Conservation (phyloP, 2,329 filamentous ascomycete genomes). For the Trichoderma polysporum region DNA sequence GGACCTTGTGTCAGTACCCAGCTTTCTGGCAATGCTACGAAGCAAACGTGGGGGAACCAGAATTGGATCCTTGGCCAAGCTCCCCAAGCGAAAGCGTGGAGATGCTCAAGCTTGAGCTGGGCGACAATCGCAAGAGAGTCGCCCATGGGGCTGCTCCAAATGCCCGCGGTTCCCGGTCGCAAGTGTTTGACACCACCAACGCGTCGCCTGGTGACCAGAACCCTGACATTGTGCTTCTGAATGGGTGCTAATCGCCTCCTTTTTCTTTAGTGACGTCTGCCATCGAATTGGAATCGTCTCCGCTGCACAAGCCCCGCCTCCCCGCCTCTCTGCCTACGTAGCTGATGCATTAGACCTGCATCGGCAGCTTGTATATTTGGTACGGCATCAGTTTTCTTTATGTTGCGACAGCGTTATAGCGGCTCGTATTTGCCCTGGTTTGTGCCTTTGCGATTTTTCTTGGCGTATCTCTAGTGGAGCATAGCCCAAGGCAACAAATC, state of each 20-base stretch:
- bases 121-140: not conserved
- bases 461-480: not conserved
- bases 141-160: not conserved
- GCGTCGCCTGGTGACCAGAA: constrained; percentile 4
- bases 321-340: constrained; percentile 18
- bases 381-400: not conserved
- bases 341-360: constrained; percentile 18
- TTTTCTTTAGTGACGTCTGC: constrained; percentile 14
- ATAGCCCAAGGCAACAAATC: not conserved
- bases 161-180: constrained; percentile 5
- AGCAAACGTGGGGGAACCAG: not conserved
- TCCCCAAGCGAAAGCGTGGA: not conserved
- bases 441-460: not conserved
- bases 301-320: constrained; percentile 19
- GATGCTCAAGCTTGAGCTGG: not conserved
- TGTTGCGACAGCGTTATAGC: not conserved
- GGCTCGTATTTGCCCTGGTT: constrained; percentile 1
- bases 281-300: constrained; percentile 21
- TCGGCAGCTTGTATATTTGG: constrained; percentile 13
- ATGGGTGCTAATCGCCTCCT: constrained; percentile 18
- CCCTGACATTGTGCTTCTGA: constrained; percentile 11
- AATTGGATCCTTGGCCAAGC: not conserved
- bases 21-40: not conserved
- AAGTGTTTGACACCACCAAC: not conserved
- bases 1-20: not conserved